phyloP scores from a whole-genome alignment of 2,329 filamentous ascomycete genomes.

The Epichloe uncinata region DNA sequence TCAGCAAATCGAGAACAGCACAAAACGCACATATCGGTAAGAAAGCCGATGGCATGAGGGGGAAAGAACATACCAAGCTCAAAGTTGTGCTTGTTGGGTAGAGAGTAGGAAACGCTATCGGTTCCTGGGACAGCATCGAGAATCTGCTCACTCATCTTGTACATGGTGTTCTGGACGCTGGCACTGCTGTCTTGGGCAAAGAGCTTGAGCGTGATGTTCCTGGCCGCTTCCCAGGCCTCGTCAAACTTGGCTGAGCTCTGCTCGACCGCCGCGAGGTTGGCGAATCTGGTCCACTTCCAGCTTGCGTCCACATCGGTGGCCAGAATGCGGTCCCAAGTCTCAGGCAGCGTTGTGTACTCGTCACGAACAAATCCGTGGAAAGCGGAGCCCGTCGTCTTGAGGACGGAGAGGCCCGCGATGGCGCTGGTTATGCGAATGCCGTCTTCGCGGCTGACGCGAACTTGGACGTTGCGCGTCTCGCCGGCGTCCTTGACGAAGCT shows the following conservation, averaged over 20 bases:
- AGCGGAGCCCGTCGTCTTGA: conserved; percentile 92
- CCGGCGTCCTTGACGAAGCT: conserved; percentile 84
- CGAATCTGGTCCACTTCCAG: conserved; percentile 75
- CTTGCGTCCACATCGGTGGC: conserved; percentile 81
- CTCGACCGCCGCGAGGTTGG: conserved; percentile 52
- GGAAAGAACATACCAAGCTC: conserved; percentile 59
- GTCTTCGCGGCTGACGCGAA: conserved; percentile 48
- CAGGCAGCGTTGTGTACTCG: conserved; percentile 80
- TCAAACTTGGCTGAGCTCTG: conserved; percentile 56
- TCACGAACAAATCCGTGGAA: conserved; percentile 92
- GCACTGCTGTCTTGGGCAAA: conserved; percentile 87
- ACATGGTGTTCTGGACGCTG: conserved; percentile 96
- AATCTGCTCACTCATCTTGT: conserved; percentile 91
- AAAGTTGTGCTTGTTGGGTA: conserved; percentile 99
- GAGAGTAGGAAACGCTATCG: conserved; percentile 61
- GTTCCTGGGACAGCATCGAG: conserved; percentile 60
- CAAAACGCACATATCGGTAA: neutral
- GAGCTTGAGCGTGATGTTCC: conserved; percentile 74
- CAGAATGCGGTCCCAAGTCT: conserved; percentile 90
- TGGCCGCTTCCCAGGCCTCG: conserved; percentile 61
- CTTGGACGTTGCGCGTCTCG: conserved; percentile 76
- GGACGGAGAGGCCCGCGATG: conserved; percentile 70
- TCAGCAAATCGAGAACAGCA: neutral
- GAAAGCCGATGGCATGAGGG: neutral
- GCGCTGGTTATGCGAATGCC: conserved; percentile 66